These are phyloP conservation scores for Rhodomyrtus psidioides DNA, from an alignment of 441 rosid species.

Conservation along the genomic window DNA sequence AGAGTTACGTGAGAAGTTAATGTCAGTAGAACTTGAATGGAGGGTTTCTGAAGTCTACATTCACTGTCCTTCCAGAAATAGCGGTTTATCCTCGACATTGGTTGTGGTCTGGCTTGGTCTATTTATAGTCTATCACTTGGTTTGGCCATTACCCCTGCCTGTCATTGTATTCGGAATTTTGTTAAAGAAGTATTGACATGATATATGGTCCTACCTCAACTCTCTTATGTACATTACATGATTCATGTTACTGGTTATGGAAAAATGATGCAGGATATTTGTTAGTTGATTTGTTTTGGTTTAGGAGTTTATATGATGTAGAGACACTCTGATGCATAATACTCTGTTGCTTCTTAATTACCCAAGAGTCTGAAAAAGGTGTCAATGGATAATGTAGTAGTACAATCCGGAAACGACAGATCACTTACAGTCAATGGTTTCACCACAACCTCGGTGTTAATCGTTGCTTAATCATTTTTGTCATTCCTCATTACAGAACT, in stretches of 20 bases:
- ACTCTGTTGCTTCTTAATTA: neutral
- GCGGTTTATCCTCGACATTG: neutral
- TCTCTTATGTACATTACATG: neutral
- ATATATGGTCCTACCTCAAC: neutral
- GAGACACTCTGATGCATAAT: neutral
- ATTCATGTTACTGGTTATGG: neutral
- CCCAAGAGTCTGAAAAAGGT: neutral
- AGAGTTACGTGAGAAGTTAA: neutral
- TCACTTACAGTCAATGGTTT: neutral
- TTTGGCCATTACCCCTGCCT: neutral
- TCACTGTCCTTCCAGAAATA: neutral
- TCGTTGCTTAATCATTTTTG: neutral
- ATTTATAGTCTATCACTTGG: neutral
- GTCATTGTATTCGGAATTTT: neutral
- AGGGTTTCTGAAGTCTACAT: neutral
- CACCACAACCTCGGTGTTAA: neutral
- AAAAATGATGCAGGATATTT: neutral
- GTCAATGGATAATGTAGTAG: neutral
- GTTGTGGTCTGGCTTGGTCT: neutral
- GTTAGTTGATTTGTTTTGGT: neutral
- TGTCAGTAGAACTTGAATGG: neutral
- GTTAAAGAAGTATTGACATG: neutral
- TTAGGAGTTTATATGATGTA: neutral
- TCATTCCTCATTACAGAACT: conserved; percentile 36
- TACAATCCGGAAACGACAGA: neutral